Conservation (phyloP, 2,329 filamentous ascomycete genomes). For the Myriangium duriaei region DNA sequence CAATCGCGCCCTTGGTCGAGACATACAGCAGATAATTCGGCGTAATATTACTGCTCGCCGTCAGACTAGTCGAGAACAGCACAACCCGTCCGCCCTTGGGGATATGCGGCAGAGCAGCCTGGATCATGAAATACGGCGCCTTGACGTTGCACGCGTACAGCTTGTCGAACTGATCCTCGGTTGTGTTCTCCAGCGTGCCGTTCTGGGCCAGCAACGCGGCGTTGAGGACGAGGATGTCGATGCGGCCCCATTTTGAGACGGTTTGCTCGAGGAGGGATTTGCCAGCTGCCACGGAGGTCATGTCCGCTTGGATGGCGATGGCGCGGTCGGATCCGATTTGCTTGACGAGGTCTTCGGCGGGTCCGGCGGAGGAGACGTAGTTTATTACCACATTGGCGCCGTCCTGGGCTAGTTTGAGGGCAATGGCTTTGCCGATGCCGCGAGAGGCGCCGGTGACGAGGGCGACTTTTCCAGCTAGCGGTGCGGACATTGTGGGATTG, state of each 20-base stretch:
- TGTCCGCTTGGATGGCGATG: conserved; percentile 45
- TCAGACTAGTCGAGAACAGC: conserved; percentile 38
- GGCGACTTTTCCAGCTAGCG: conserved; percentile 18
- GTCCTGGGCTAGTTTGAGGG: conserved; percentile 25
- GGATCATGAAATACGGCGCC: conserved; percentile 41
- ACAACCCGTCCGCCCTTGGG: conserved; percentile 37
- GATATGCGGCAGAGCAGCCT: conserved; percentile 43
- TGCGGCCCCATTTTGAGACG: conserved; percentile 39
- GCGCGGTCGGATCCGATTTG: conserved; percentile 35
- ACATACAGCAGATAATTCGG: conserved; percentile 41
- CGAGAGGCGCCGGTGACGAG: conserved; percentile 29
- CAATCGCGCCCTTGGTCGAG: conserved; percentile 46
- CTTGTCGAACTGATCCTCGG: conserved; percentile 39
- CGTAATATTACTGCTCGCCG: conserved; percentile 27
- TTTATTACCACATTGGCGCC: conserved; percentile 37
- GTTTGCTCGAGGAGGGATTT: conserved; percentile 38
- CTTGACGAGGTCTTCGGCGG: conserved; percentile 43
- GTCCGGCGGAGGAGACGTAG: conserved; percentile 44
- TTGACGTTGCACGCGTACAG: conserved; percentile 44
- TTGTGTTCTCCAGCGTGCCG: conserved; percentile 34
- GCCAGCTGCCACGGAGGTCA: conserved; percentile 33
- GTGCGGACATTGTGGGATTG: not conserved
- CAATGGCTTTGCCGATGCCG: conserved; percentile 30
- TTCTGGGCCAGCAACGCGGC: conserved; percentile 41
- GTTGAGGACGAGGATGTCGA: conserved; percentile 48